Base-by-base conservation (phyloP, 2,329 filamentous ascomycete genomes). In the Aspergillus cejpii region DNA sequence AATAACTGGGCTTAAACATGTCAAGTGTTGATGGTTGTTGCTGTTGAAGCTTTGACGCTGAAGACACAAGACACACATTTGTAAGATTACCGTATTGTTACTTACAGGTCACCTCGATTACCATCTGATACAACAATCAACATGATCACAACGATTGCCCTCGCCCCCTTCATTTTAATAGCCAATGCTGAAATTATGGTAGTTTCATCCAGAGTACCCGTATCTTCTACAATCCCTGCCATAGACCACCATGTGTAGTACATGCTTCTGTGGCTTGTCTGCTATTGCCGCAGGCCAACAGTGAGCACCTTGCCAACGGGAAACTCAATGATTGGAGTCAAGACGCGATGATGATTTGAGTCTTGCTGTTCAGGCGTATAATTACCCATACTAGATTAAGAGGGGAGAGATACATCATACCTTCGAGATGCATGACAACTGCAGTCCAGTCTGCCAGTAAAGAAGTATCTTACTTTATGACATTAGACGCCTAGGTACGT, bases 311-410 rank as follows among this genome's bases (percentile, higher is more conserved):
- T 6, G 14, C 11, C 15, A 11, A 19, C 11, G 11, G 15, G 15
- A 4, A 17, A 17, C 17, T 34, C 14, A 17, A 8, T 52, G 31
- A 53, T 53, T 53, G 47, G 14, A 10, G 31, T 36, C 40, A 52
- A 52, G 46, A 38, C 47, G 51, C 47, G 51, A 47, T 34, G 31
- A 34, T 10, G 31, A 34, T 17, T 34, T n/a, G 14, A 34, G 31
- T 8, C 15, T 34, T 34, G 15, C 31, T 15, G 17, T 19, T 3
- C 10, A 4, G 31, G 17, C 31, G 11, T 12, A 14, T 17, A 24
- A 4, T 8, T n/a, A n/a, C n/a, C n/a, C n/a, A n/a, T n/a, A n/a
- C n/a, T n/a, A n/a, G n/a, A n/a, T n/a, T n/a, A n/a, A n/a, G n/a
- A n/a, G n/a, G n/a, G n/a, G n/a, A n/a, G n/a, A n/a, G n/a, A n/a